Base-by-base conservation (phyloP, 257 asterid species). In the Fraxinus anomala region DNA sequence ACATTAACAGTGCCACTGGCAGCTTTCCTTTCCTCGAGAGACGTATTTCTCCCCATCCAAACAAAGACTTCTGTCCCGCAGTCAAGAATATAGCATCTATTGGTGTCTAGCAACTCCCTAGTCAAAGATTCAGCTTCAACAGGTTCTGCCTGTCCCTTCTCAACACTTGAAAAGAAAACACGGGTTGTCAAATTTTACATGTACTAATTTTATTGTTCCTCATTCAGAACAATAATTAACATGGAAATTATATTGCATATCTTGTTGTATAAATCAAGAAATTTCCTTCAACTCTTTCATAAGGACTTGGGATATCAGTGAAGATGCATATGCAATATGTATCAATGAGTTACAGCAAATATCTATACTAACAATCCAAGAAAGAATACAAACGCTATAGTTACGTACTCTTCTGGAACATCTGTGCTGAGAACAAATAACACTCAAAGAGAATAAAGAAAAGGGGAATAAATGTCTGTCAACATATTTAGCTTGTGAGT, bases 1-100 rank as follows among this genome's bases (percentile, higher is more conserved):
- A 96, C 99, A 86, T 96, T 97, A 77, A 89, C 91, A 72, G 92
- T 87, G 75, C 85, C 89, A 75, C 91, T 87, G 78, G 99, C 97
- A 92, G 89, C 89, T 92, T 96, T 96, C 75, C 99, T 89, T 86
- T 85, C 89, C 82, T 90, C 91, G 74, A 96, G 97, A 82, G 98
- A 85, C 82, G 97, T 92, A 84, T 70, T 90, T 89, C 99, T 91
- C 69, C 99, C 99, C 92, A 87, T 91, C 99, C 99, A 96, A 82
- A 92, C 89, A 79, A 91, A 96, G 78, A 89, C 86, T 80, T 96
- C 97, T 24, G n/a, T 68, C 68, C 96, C 98, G 40, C 96, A 91
- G 77, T 96, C 99, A 70, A 96, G 91, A 86, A 96, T 88, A 82
- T 92, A 92, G 91, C 97, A 94, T 82, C 78, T 83, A 83, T 90